Evolutionary conservation across 2,329 filamentous ascomycete species (phyloP).

Genomic region (Pseudocercospora cruenta): DNA sequence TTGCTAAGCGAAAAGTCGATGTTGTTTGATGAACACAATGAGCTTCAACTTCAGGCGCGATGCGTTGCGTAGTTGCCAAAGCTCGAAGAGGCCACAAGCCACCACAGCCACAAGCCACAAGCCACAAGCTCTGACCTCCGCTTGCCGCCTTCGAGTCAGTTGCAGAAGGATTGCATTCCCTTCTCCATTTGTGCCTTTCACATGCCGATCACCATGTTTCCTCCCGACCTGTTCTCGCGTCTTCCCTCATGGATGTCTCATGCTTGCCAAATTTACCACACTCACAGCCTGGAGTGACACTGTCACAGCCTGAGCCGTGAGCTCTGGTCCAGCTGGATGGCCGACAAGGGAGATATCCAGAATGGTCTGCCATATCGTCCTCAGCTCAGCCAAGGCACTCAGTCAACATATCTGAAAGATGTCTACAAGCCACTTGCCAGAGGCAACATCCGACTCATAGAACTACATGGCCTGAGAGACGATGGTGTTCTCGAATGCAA

Average conservation of each 20-base stretch:
- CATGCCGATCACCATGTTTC: not conserved
- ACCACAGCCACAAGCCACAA: not conserved
- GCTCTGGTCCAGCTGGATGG: not conserved
- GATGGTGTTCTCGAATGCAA: not conserved
- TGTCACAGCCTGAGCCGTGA: not conserved
- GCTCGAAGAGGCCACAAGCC: not conserved
- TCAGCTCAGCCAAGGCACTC: not conserved
- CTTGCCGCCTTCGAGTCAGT: not conserved
- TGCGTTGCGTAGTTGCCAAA: conserved; percentile 1
- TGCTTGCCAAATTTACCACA: not conserved
- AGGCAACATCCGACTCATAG: not conserved
- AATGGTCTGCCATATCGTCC: not conserved
- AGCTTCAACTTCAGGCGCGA: not conserved
- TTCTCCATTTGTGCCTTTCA: not conserved
- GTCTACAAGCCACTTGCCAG: conserved; percentile 1
- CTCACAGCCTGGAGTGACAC: not conserved
- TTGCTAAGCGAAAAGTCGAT: not conserved
- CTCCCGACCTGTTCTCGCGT: not conserved
- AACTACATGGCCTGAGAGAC: not conserved
- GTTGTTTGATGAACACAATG: not conserved
- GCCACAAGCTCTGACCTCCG: not conserved
- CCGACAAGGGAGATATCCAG: not conserved
- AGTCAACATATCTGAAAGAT: conserved; percentile 5
- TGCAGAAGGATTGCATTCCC: not conserved
- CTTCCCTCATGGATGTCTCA: not conserved